Percentiles rank a stretch among this genome's conserved stretches.
These are phyloP conservation scores for Canavalia ensiformis DNA, from an alignment of 306 rosid genomes.

Conservation along the genomic window DNA sequence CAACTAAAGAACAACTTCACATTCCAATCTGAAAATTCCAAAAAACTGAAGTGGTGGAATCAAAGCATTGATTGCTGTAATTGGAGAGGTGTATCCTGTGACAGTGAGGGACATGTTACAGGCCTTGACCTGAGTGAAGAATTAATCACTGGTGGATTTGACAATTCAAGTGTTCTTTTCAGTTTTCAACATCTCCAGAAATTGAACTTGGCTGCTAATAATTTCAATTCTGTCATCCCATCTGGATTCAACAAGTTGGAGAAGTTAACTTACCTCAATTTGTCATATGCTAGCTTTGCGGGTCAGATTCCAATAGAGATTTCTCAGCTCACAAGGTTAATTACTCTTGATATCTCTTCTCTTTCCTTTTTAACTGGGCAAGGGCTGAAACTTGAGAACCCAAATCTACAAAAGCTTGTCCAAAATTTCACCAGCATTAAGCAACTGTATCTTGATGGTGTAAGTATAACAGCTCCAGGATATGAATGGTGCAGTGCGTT, in stretches of 20 bases:
- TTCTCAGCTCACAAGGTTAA: conserved; percentile 56
- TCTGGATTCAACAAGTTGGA: conserved; percentile 44
- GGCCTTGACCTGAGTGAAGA: conserved; percentile 54
- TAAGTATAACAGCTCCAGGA: conserved; percentile 50
- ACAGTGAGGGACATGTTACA: conserved; percentile 33
- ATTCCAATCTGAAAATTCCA: not conserved
- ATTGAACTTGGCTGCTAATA: conserved; percentile 49
- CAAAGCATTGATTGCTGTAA: conserved; percentile 47
- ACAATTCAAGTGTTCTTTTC: conserved; percentile 48
- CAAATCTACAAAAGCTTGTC: conserved; percentile 42
- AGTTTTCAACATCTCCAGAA: conserved; percentile 44
- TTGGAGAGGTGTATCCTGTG: conserved; percentile 66
- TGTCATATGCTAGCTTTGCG: conserved; percentile 52
- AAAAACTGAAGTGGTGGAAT: conserved; percentile 53
- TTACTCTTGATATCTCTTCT: conserved; percentile 54
- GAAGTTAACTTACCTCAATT: conserved; percentile 45
- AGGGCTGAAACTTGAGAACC: conserved; percentile 48
- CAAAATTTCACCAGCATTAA: conserved; percentile 50
- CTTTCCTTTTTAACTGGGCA: not conserved
- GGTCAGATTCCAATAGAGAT: conserved; percentile 58
- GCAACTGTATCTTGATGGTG: conserved; percentile 65
- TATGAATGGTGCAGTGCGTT: conserved; percentile 58
- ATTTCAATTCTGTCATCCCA: conserved; percentile 47
- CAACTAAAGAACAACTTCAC: conserved; percentile 55
- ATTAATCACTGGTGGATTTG: conserved; percentile 47